Percentiles rank a stretch among this genome's conserved stretches.
These are phyloP conservation scores for Lizanozyma gosingica DNA, from an alignment of 1,139 yeast species.

Conservation along the genomic window DNA sequence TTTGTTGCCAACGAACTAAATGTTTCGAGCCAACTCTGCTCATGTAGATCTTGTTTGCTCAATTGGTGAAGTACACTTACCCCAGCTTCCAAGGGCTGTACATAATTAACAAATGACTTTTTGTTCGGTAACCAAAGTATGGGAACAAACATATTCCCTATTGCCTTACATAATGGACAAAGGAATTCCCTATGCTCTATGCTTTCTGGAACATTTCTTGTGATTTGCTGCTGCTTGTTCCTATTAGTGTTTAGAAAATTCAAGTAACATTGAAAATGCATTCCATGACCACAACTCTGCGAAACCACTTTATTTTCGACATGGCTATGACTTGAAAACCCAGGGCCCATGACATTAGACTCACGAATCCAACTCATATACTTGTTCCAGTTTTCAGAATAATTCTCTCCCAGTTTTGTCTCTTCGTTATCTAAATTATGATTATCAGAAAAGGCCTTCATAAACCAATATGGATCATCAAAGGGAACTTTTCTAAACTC, in stretches of 20 bases:
- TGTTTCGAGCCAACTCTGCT: constrained; percentile 19
- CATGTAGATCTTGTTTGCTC: constrained; percentile 10
- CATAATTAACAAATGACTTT: constrained; percentile 18
- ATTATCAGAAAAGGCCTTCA: constrained; percentile 51
- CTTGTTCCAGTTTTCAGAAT: constrained; percentile 25
- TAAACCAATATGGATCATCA: constrained; percentile 55
- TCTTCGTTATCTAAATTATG: constrained; percentile 40
- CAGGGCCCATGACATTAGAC: constrained; percentile 56
- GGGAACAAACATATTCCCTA: constrained; percentile 80
- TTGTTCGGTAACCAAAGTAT: constrained; percentile 42
- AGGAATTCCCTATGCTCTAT: constrained; percentile 62
- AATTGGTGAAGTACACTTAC: constrained; percentile 12
- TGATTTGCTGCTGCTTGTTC: constrained; percentile 59
- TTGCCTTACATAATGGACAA: constrained; percentile 87
- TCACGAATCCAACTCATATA: constrained; percentile 29
- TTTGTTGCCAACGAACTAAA: constrained; percentile 14
- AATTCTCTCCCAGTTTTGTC: constrained; percentile 11
- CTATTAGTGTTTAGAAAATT: constrained; percentile 49
- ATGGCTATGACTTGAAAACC: constrained; percentile 40
- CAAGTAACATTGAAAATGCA: constrained; percentile 74
- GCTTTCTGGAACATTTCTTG: constrained; percentile 76
- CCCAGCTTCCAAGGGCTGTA: constrained; percentile 8
- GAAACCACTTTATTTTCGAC: constrained; percentile 46
- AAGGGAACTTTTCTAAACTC: constrained; percentile 60
- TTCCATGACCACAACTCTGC: constrained; percentile 89